These are phyloP conservation scores for Arthrocladium fulminans DNA, from an alignment of 2,329 filamentous ascomycete genomes.

Conservation along the genomic window DNA sequence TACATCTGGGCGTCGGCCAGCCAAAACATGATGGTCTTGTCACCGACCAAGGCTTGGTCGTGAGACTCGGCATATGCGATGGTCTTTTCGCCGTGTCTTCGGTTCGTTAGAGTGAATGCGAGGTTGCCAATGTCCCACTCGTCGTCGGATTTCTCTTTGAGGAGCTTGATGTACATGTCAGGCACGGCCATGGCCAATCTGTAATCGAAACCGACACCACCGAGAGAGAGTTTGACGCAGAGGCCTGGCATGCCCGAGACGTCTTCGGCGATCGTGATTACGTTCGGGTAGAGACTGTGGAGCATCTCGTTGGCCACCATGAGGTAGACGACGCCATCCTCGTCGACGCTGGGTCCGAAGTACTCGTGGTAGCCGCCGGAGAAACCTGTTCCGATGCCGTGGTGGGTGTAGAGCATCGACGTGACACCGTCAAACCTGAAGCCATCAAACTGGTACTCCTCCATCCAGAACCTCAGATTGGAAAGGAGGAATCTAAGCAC, in stretches of 20 bases:
- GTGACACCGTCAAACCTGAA: slow-evolving; percentile 98
- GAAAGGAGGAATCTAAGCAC: slow-evolving; percentile 92
- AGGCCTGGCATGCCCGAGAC: slow-evolving; percentile 98
- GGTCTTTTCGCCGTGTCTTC: slow-evolving; percentile 92
- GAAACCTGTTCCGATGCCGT: slow-evolving; percentile 97
- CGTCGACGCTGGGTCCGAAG: slow-evolving; percentile 79
- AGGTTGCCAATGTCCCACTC: slow-evolving; percentile 87
- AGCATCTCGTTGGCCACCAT: slow-evolving; percentile 96
- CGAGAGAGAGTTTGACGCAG: slow-evolving; percentile 73
- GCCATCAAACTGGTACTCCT: slow-evolving; percentile 91
- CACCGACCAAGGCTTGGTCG: slow-evolving; percentile 92
- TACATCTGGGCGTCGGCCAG: slow-evolving; percentile 96
- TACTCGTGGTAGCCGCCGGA: slow-evolving; percentile 98
- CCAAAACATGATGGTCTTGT: slow-evolving; percentile 97
- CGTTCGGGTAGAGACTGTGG: slow-evolving; percentile 76
- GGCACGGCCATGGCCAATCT: slow-evolving; percentile 94
- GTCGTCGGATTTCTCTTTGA: slow-evolving; percentile 85
- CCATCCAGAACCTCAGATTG: slow-evolving; percentile 98
- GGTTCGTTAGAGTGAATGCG: slow-evolving; percentile 79
- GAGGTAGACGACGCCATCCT: slow-evolving; percentile 88
- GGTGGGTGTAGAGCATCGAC: slow-evolving; percentile 93
- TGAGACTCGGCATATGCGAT: slow-evolving; percentile 97
- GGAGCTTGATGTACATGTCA: slow-evolving; percentile 97
- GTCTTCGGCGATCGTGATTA: slow-evolving; percentile 90
- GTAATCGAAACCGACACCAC: slow-evolving; percentile 95